phyloP scores from a whole-genome alignment of 2,329 filamentous ascomycete genomes.

The Lasiodiplodia theobromae region DNA sequence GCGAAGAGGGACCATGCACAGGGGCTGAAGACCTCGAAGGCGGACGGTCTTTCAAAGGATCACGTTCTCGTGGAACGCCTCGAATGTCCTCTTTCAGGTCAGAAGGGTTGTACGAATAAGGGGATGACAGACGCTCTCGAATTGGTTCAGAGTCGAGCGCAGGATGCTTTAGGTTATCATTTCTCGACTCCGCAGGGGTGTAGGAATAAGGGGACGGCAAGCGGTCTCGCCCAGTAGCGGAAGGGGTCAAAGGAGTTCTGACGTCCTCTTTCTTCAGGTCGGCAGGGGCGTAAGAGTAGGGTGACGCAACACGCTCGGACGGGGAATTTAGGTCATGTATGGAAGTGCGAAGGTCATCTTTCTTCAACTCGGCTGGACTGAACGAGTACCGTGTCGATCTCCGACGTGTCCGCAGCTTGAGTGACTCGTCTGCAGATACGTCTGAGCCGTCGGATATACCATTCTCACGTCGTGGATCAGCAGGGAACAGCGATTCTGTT shows the following conservation, averaged over 20 bases:
- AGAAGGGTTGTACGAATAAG: conserved; percentile 20
- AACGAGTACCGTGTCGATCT: conserved; percentile 50
- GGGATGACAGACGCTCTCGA: conserved; percentile 13
- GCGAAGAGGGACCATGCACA: conserved; percentile 1
- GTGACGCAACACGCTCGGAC: conserved; percentile 15
- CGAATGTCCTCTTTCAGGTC: conserved; percentile 12
- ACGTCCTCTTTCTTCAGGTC: conserved; percentile 46
- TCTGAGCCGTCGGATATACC: conserved; percentile 43
- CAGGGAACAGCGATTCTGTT: conserved; percentile 1
- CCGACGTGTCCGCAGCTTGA: conserved; percentile 41
- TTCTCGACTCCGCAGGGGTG: conserved; percentile 8
- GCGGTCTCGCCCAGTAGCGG: neutral
- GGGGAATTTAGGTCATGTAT: conserved; percentile 33
- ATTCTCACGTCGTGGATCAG: conserved; percentile 7
- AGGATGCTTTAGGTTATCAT: conserved; percentile 6
- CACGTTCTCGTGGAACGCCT: conserved; percentile 16
- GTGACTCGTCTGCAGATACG: conserved; percentile 38
- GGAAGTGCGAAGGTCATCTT: conserved; percentile 43
- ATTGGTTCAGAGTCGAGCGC: conserved; percentile 5
- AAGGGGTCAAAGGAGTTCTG: conserved; percentile 38
- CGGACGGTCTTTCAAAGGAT: conserved; percentile 9
- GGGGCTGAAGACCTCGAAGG: neutral
- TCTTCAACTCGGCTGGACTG: conserved; percentile 41
- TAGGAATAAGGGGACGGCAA: conserved; percentile 18
- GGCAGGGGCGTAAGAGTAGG: conserved; percentile 33